These are phyloP conservation scores for Solanum habrochaites DNA, from an alignment of 257 asterid species.

Conservation along the genomic window DNA sequence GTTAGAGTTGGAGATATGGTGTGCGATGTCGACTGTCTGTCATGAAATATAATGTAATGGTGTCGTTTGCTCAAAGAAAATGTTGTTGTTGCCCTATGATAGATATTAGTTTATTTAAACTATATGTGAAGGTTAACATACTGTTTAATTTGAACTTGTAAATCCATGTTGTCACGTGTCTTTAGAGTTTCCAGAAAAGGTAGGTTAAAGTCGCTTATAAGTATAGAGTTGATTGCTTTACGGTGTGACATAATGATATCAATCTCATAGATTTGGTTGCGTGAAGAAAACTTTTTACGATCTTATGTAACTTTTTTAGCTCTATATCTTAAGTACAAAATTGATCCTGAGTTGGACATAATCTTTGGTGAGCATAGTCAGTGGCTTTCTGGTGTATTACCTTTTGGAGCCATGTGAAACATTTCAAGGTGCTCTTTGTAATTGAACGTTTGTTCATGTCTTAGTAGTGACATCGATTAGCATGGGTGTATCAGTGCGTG, in stretches of 20 bases:
- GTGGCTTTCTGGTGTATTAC: not conserved
- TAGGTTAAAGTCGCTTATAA: not conserved
- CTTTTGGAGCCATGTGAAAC: not conserved
- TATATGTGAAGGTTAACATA: not conserved
- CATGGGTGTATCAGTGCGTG: not conserved
- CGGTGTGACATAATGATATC: not conserved
- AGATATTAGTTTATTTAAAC: not conserved
- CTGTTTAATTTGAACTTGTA: not conserved
- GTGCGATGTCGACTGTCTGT: too few species aligned
- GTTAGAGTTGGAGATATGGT: not conserved
- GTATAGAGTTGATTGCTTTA: not conserved
- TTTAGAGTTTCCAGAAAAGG: not conserved
- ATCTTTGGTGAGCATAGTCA: not conserved
- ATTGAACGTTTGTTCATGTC: not conserved
- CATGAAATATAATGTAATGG: not conserved
- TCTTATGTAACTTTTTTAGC: not conserved
- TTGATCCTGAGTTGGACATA: not conserved
- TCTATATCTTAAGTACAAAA: not conserved
- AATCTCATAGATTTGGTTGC: not conserved
- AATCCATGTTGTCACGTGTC: not conserved
- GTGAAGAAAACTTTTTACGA: too few species aligned
- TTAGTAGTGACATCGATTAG: not conserved
- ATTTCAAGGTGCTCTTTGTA: not conserved
- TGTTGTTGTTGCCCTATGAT: not conserved
- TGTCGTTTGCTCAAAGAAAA: not conserved